Evolutionary conservation across 2,329 filamentous ascomycete species (phyloP), one percentile per base, ranked within the genome.

Genomic region (Pseudogymnoascus sp.): DNA sequence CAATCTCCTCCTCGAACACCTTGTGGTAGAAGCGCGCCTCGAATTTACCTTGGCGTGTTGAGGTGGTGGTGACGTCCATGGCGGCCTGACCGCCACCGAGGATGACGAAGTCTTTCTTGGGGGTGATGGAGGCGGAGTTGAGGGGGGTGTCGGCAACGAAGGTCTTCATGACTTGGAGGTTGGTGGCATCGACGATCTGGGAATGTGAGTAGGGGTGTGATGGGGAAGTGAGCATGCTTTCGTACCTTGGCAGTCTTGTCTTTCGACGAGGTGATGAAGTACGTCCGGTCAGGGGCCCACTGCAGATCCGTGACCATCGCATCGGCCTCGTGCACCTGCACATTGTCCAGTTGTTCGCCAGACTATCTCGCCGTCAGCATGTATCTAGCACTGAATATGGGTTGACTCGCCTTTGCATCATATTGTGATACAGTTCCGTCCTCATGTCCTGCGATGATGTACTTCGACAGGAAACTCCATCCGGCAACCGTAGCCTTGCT

Each of bases 1-100:
- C 95, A 73, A 97, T 93, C 82, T 99, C 95, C 78, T 99, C 93
- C 79, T 96, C 92, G 76, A 99, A 97, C 76, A 99, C 89, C 85
- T 96, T 97, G 88, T 99, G 95, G 84, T 97, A 99, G 84, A 99
- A 99, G 69, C 95, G 88, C 50, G 95, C 95, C 79, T 99, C 95
- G 82, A 99, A 99, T 81, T 97, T 97, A 80, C 95, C 95, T 83
- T 99, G 95, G 69, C 95, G 87, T 60, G 92, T 88, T 35, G 89
- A 89, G 61, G 95, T 97, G 62, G 91, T 96, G 64, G 95, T 99
- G 78, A 99, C 95, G 75, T 97, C 93, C 91, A 97, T 97, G 75
- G 95, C 95, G 68, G 93, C 95, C 80, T 99, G 95, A 71, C 95
- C 95, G 86, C 95, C 95, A 72, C 95, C 95, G 50, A 99, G 88